A percentile compares a stretch with the other conserved stretches of the same genome.
Evolutionary conservation across 352 stramenopile genomes (phyloP).

Genomic region (Phytophthora boehmeriae): DNA sequence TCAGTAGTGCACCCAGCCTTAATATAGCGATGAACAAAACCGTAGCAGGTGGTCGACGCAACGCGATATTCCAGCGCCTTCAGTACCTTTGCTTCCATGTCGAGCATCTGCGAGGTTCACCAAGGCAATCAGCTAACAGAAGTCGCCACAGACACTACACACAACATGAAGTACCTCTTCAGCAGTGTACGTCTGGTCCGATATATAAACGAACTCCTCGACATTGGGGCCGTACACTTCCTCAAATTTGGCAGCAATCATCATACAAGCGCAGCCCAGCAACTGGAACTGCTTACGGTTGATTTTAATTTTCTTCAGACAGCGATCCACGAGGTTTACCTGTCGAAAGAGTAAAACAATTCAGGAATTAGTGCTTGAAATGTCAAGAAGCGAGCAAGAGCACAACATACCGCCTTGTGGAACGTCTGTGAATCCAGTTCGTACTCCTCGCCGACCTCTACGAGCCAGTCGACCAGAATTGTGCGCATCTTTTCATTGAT

Average conservation of each 20-base stretch:
- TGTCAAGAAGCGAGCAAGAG: neutral
- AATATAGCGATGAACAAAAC: constrained; percentile 71
- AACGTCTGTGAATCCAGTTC: constrained; percentile 84
- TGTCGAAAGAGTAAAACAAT: constrained; percentile 17
- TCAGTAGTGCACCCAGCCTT: constrained; percentile 59
- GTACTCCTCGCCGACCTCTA: constrained; percentile 90
- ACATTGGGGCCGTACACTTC: constrained; percentile 95
- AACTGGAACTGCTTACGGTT: constrained; percentile 94
- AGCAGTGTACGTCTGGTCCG: constrained; percentile 94
- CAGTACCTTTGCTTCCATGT: constrained; percentile 83
- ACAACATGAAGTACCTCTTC: constrained; percentile 55
- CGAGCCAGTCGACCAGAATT: constrained; percentile 99
- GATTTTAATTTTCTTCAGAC: constrained; percentile 83
- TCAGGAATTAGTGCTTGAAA: neutral
- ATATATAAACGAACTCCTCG: constrained; percentile 98
- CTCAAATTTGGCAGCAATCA: constrained; percentile 98
- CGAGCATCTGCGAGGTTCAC: constrained; percentile 59
- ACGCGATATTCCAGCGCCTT: constrained; percentile 79
- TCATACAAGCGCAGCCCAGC: constrained; percentile 94
- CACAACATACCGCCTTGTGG: constrained; percentile 66
- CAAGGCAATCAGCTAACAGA: constrained; percentile 11
- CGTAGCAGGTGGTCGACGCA: constrained; percentile 76
- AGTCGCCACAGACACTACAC: neutral
- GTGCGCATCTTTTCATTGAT: constrained; percentile 99
- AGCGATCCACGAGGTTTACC: constrained; percentile 87